Base-by-base conservation (phyloP, 306 rosid species). In the Prunus dulcis region DNA sequence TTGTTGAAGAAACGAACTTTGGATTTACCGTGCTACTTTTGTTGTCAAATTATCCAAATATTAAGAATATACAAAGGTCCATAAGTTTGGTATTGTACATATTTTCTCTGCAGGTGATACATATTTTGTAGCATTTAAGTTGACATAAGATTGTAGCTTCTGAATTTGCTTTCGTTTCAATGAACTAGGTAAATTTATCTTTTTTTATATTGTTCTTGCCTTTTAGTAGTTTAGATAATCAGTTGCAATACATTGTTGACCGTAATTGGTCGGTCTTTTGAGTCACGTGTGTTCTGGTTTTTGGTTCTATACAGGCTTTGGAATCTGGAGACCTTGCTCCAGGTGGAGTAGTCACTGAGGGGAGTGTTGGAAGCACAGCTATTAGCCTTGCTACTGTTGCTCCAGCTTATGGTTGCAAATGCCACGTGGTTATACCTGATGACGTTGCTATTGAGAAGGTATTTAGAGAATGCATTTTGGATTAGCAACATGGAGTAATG, bases 361-460 rank as follows among this genome's bases (percentile, higher is more conserved):
- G 98, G 62, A 91, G 97, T 79, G 96, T 94, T 11, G 97, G 97
- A 75, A 94, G 97, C 83, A 94, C 96, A 18, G 98, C 97, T 73
- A 86, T 94, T 65, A 94, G 97, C 83, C 89, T 94, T 80, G 97
- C 97, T 9, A 87, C 97, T 47, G 97, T 92, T 71, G 98, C 96
- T 53, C 95, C 97, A 73, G 98, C 96, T n/a, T 91, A 68, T 72
- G 96, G 95, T 30, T 94, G 98, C 87, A 86, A 87, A 80, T 76
- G 96, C 74, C 96, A 91, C 43, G 97, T 94, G 61, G 97, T 89
- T 86, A 91, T 90, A 71, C 98, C 98, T 1, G 97, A 94, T 84
- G 98, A 94, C 60, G 97, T 80, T 78, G 96, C 97, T 77, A 85
- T 92, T n/a, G 97, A 95, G 84, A 95, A 95, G 96, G 99, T 90